phyloP scores from a whole-genome alignment of 2,329 filamentous ascomycete genomes.

The Apiospora sp. region DNA sequence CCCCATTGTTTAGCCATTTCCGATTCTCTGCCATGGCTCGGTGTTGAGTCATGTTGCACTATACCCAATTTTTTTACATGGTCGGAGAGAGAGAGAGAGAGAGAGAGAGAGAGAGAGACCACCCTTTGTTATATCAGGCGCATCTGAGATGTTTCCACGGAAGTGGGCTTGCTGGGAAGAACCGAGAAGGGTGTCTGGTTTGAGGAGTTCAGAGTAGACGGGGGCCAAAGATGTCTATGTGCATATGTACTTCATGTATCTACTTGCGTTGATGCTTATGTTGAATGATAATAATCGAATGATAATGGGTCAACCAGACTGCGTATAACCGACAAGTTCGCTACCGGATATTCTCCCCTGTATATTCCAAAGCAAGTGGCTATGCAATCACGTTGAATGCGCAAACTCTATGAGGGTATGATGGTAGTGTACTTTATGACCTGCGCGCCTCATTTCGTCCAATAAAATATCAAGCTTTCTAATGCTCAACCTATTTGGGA shows the following conservation, averaged over 20 bases:
- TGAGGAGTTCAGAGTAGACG: conserved; percentile 16
- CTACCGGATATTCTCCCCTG: neutral
- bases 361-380: neutral
- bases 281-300: conserved; percentile 18
- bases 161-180: conserved; percentile 17
- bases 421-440: neutral
- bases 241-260: conserved; percentile 18
- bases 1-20: conserved; percentile 4
- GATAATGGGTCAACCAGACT: neutral
- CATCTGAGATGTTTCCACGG: conserved; percentile 19
- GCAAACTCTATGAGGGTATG: neutral
- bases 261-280: conserved; percentile 20
- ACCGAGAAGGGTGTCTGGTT: conserved; percentile 8
- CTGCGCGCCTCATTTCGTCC: neutral
- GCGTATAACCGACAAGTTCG: neutral
- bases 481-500: neutral
- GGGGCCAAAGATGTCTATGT: conserved; percentile 13
- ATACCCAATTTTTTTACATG: conserved; percentile 17
- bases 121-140: conserved; percentile 10
- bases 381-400: neutral
- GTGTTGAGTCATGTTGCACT: conserved; percentile 12
- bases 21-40: conserved; percentile 21
- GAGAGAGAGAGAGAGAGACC: neutral
- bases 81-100: too few relatives aligned
- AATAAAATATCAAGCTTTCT: neutral